Evolutionary conservation across 176 grass and related monocot genomes (phyloP), one percentile per base, ranked within the genome.

Genomic region (Zoysia japonica): DNA sequence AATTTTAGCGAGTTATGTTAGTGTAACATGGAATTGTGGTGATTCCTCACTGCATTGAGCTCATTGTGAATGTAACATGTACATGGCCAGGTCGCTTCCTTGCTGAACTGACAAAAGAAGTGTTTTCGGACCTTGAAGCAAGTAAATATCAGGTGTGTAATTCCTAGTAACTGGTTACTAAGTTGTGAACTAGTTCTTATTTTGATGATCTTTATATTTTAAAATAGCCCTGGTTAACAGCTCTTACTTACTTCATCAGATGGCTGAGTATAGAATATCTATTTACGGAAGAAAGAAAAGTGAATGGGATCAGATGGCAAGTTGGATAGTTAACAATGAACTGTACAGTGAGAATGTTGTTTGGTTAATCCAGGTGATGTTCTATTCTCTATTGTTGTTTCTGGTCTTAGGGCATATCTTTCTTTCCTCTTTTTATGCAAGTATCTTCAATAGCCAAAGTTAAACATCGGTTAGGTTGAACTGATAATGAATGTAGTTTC

Each of bases 231-330:
- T 53, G 72, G 36, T 60, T 69, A 77, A 61, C 63, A 12, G 39
- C 16, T 82, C 6, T 7, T 53, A 53, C 16, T 41, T 65, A 70
- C 56, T 82, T 75, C 8, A 59, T 84, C 75, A 97, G 91, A 97
- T 94, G 91, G 91, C 94, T 61, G 94, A 97, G 68, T 94, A 97
- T 88, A 79, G 94, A 17, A 80, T 97, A 85, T 97, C 91, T 57
- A 92, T 97, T 80, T 97, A 97, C 52, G 94, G 94, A 77, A 92
- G 94, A 84, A 97, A 97, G 78, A 93, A 97, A 92, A 97, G 94
- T 75, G 94, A 97, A 84, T 97, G 94, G 94, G 94, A 97, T 80
- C 94, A 97, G 68, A 90, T 92, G 77, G 94, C 94, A 71, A 97
- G 91, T 80, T 97, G 94, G 94, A 97, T 97, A 82, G 94, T 97